Base-by-base conservation (phyloP, 2,329 filamentous ascomycete genomes). In the Aureobasidium sp. region DNA sequence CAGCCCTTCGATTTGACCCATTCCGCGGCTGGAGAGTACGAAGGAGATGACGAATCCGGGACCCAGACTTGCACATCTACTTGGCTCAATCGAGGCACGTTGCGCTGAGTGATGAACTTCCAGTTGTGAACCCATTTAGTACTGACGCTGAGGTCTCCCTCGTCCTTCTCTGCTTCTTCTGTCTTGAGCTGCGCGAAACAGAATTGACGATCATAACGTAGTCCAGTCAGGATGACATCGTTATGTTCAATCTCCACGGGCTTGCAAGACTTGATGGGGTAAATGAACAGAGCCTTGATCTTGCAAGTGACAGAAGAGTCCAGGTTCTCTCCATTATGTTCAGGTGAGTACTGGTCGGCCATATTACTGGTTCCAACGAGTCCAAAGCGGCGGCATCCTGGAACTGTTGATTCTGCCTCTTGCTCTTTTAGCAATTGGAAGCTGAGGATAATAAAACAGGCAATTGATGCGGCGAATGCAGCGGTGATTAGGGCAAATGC, bases 161-260 rank as follows among this genome's bases (percentile, higher is more conserved):
- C 74, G 2, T 79, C 77, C 79, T 71, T 77, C 77, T 64, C 82
- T 70, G 35, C 56, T 19, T 64, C 60, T 40, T 66, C 72, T 5
- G 74, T 74, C 39, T 77, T 71, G 44, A 79, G 72, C 72, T 92
- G 87, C 1, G 89, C 91, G 71, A 97, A 90, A 52, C 85, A 87
- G 77, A 91, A 96, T 67, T 93, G 83, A 6, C 91, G 84, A 74
- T 97, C 91, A 73, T 88, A 89, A 71, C 87, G 82, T 62, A 96
- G 60, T 1, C 91, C 91, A 2, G 83, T 84, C 6, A 83, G 77
- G 49, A 90, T 75, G 17, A 94, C 80, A 60, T 83, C 81, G 63
- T 83, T 83, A 64, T 80, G 76, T 57, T 82, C 76, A 50, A 96
- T 74, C 74, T 94, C 90, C 60, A 96, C 85, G 31, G 88, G 89